Evolutionary conservation across 2,329 filamentous ascomycete species (phyloP).

Genomic region (Stemphylium beticola): DNA sequence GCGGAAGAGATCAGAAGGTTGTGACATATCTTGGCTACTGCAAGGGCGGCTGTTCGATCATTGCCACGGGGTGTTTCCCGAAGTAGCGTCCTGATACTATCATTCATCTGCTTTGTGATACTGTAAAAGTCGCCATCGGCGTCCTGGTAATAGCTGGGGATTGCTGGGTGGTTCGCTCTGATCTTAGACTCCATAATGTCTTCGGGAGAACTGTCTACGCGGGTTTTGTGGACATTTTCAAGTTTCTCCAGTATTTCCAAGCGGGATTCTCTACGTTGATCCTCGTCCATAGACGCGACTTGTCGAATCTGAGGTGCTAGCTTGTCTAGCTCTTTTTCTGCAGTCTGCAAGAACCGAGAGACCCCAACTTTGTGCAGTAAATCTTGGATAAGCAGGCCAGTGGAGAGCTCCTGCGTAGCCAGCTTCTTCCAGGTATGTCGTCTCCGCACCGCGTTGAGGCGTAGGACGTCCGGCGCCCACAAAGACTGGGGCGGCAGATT

Average conservation of each 20-base stretch:
- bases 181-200: slow-evolving; percentile 16
- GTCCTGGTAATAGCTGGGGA: slow-evolving; percentile 49
- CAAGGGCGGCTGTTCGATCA: slow-evolving; percentile 19
- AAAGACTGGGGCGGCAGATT: slow-evolving; percentile 55
- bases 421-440: slow-evolving; percentile 53
- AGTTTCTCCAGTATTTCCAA: slow-evolving; percentile 26
- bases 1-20: slow-evolving; percentile 69
- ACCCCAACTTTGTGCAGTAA: slow-evolving; percentile 36
- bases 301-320: slow-evolving; percentile 32
- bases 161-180: slow-evolving; percentile 14
- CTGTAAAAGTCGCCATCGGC: slow-evolving; percentile 43
- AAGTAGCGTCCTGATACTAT: slow-evolving; percentile 33
- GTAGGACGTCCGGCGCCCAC: slow-evolving; percentile 47
- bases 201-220: slow-evolving; percentile 18
- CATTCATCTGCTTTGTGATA: slow-evolving; percentile 40
- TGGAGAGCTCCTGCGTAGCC: slow-evolving; percentile 49
- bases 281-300: slow-evolving; percentile 10
- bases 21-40: slow-evolving; percentile 56
- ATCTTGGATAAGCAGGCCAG: slow-evolving; percentile 49
- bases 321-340: slow-evolving; percentile 4
- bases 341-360: slow-evolving; percentile 7
- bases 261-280: slow-evolving; percentile 9
- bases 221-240: slow-evolving; percentile 16
- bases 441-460: slow-evolving; percentile 36
- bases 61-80: slow-evolving; percentile 18